Base-by-base conservation (phyloP, 345 rosid genomes). In the Ricinus communis region DNA sequence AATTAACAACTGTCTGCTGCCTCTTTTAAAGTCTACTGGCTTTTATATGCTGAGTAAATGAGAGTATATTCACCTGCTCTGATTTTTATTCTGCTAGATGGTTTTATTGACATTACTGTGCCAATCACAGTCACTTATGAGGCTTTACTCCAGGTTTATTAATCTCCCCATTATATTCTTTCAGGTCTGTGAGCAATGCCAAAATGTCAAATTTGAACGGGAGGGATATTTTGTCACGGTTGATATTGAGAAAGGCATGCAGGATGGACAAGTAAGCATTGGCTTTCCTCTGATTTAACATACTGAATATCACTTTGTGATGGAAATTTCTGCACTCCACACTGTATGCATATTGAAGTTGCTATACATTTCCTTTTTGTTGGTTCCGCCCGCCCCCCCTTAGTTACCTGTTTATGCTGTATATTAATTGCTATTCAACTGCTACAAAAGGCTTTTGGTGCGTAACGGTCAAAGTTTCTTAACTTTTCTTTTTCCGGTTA, bases 191-290 rank as follows among this genome's bases (percentile, higher is more conserved):
- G 99, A 96, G 71, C 82, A 93, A 78, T 96, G 99, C 88, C 98
- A 91, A 79, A 96, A 96, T 84, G 83, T 96, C 62, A 96, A 93
- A 76, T 88, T 71, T 76, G 98, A 75, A 75, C 80, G 96, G 2
- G 98, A 96, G 63, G 99, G 99, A 65, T 88, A 91, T 74, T 83
- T 83, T 59, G 71, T 96, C 77, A 91, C 98, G n/a, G 96, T 96
- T 75, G 99, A 96, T 84, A 91, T 96, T 18, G 99, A 96, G 86
- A 96, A 91, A 83, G 99, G 99, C 70, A 96, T 96, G 99, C 86
- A 89, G 82, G 97, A 96, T 77, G 99, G 98, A 47, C 91, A 96
- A 72, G 99, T 96, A 88, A 84, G 93, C 47, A 64, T 66, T 25
- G 18, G 41, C 21, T 65, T 5, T 16, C 52, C 28, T 40, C 57